Evolutionary conservation across 2,329 filamentous ascomycete genomes (phyloP).

Genomic region (Drechslerella coelobrocha): DNA sequence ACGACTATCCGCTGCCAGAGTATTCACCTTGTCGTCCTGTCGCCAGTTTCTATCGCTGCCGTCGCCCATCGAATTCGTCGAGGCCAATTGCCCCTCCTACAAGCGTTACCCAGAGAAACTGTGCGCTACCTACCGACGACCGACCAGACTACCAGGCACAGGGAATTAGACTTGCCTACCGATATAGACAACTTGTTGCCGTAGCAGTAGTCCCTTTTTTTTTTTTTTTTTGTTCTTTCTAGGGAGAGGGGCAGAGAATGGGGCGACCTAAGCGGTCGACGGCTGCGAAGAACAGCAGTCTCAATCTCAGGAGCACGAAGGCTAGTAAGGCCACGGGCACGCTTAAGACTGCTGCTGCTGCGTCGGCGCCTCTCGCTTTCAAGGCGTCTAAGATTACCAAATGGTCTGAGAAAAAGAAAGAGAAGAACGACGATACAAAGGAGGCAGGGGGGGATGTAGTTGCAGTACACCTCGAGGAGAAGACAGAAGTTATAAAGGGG

Average conservation of each 20-base stretch:
- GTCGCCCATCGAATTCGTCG: no score
- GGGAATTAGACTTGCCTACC: no score
- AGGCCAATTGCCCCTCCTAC: no score
- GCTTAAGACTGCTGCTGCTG: slow-evolving; percentile 13
- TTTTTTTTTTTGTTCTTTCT: not conserved
- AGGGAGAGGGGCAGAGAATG: slow-evolving; percentile 1
- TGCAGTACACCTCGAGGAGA: slow-evolving; percentile 12
- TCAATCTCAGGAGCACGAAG: slow-evolving; percentile 2
- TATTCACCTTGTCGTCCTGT: no score
- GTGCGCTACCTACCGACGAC: no score
- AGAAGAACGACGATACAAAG: slow-evolving; percentile 5
- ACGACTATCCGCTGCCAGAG: not conserved
- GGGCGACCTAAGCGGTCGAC: slow-evolving; percentile 42
- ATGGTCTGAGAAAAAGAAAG: slow-evolving; percentile 40
- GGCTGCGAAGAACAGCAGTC: not conserved
- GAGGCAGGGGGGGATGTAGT: slow-evolving; percentile 1
- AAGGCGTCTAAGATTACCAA: slow-evolving; percentile 38
- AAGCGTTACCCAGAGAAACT: no score
- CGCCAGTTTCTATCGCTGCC: no score
- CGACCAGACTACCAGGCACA: no score
- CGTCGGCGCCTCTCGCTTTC: slow-evolving; percentile 16
- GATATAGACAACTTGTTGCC: no score
- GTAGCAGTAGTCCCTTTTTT: no score
- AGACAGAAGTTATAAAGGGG: not conserved
- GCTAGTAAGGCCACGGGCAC: slow-evolving; percentile 11